Evolutionary conservation across 306 rosid species (phyloP).

Genomic region (Sicyos baderoa): DNA sequence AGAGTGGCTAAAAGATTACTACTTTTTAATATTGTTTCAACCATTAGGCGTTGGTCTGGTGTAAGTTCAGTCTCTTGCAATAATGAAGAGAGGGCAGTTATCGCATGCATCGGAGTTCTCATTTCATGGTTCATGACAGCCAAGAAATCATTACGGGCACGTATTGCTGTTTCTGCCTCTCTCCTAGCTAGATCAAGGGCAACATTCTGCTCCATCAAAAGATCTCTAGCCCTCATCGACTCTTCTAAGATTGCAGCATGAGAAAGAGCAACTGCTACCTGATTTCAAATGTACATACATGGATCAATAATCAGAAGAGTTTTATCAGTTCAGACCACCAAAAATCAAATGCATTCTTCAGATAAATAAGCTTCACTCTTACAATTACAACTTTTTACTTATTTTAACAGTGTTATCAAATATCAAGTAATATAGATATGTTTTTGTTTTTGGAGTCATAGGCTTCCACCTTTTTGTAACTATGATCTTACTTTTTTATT

Average conservation of each 20-base stretch:
- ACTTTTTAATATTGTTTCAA: slow-evolving; percentile 81
- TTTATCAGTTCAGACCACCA: background rate
- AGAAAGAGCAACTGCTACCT: slow-evolving; percentile 99
- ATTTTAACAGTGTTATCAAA: no score
- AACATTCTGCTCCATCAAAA: slow-evolving; percentile 86
- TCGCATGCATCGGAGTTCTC: slow-evolving; percentile 99
- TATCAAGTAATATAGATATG: no score
- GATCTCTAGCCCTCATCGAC: slow-evolving; percentile 96
- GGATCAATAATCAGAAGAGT: background rate
- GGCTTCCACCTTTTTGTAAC: no score
- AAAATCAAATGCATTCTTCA: background rate
- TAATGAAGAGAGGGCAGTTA: slow-evolving; percentile 91
- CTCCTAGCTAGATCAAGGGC: slow-evolving; percentile 94
- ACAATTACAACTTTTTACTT: background rate
- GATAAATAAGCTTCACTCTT: background rate
- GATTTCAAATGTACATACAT: slow-evolving; percentile 3
- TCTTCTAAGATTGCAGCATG: slow-evolving; percentile 99
- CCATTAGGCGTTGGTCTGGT: slow-evolving; percentile 93
- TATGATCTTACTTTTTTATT: no score
- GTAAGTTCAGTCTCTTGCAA: slow-evolving; percentile 86
- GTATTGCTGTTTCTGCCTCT: slow-evolving; percentile 98
- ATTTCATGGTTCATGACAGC: slow-evolving; percentile 99
- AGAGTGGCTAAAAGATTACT: slow-evolving; percentile 88
- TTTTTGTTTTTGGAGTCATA: no score
- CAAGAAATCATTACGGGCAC: slow-evolving; percentile 95